A percentile compares a stretch with the other conserved stretches of the same genome.
phyloP scores from a whole-genome alignment of 225 moss, liverwort and hornwort species.

The Anthoceros angustus region DNA sequence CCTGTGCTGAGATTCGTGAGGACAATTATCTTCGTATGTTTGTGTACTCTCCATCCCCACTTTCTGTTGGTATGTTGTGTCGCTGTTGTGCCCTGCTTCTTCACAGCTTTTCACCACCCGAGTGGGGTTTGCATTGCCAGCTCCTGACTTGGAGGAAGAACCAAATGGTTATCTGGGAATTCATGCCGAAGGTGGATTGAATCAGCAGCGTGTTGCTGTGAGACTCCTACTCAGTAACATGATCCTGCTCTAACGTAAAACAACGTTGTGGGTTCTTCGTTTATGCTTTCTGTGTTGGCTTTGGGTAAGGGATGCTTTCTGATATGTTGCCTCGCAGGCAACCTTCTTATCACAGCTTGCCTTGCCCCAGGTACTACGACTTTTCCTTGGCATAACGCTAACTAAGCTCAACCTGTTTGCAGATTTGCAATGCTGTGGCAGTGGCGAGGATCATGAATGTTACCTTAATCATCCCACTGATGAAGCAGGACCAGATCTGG shows the following conservation, averaged over 20 bases:
- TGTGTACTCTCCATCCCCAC: neutral
- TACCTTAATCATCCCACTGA: slow-evolving; percentile 35
- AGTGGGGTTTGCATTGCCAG: slow-evolving; percentile 13
- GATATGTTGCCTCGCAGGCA: neutral
- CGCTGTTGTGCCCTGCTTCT: neutral
- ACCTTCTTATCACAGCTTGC: neutral
- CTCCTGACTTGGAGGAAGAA: slow-evolving; percentile 26
- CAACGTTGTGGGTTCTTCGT: neutral
- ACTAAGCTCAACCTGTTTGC: slow-evolving; percentile 7
- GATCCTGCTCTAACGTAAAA: neutral
- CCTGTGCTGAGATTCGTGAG: slow-evolving; percentile 27
- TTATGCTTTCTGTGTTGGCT: neutral
- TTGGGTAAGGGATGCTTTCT: neutral
- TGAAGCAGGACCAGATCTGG: slow-evolving; percentile 53
- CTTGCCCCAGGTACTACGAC: neutral
- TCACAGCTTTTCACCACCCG: neutral
- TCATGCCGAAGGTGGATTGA: slow-evolving; percentile 42
- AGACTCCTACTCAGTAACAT: slow-evolving; percentile 6
- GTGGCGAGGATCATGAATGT: slow-evolving; percentile 47
- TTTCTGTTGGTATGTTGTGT: neutral
- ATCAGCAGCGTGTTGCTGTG: slow-evolving; percentile 48
- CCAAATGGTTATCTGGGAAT: slow-evolving; percentile 41
- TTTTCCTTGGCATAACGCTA: neutral
- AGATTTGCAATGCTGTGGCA: slow-evolving; percentile 52
- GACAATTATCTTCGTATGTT: slow-evolving; percentile 17